Conservation (phyloP, 2,329 filamentous ascomycete genomes). For the Didymella pomorum region DNA sequence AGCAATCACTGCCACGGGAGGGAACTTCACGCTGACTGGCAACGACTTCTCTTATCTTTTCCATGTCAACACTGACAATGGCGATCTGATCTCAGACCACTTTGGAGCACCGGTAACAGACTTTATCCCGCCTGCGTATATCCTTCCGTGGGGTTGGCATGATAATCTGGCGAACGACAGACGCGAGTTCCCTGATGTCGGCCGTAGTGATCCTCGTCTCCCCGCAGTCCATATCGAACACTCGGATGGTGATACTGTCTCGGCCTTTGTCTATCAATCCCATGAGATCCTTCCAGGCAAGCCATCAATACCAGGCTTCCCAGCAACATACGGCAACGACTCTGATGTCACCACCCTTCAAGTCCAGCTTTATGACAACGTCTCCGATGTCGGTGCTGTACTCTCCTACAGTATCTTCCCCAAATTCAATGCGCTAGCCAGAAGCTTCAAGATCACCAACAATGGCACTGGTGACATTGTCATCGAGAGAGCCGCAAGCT, state of each 20-base stretch:
- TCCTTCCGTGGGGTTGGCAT: conserved; percentile 62
- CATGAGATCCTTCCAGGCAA: conserved; percentile 66
- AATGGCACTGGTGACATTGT: conserved; percentile 61
- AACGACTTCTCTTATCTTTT: conserved; percentile 68
- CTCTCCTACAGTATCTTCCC: conserved; percentile 71
- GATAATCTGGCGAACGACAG: conserved; percentile 60
- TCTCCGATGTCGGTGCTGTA: conserved; percentile 65
- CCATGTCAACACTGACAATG: conserved; percentile 64
- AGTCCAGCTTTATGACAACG: conserved; percentile 66
- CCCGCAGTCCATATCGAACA: conserved; percentile 70
- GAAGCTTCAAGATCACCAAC: conserved; percentile 69
- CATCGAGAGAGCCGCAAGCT: conserved; percentile 66
- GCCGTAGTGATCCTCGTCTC: conserved; percentile 68
- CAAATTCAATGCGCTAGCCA: conserved; percentile 65
- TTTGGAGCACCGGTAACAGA: conserved; percentile 66
- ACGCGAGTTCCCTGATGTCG: conserved; percentile 70
- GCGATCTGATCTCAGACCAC: conserved; percentile 68
- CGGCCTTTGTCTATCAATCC: conserved; percentile 65
- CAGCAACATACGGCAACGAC: conserved; percentile 65
- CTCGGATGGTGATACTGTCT: conserved; percentile 65
- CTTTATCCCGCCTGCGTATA: conserved; percentile 55
- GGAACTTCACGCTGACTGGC: conserved; percentile 65
- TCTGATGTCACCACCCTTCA: conserved; percentile 66
- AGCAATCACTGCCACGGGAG: conserved; percentile 63
- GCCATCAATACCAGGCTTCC: conserved; percentile 63